These are phyloP conservation scores for Pleurotus djamor DNA, from an alignment of 768 basidiomycete genomes.

Conservation along the genomic window DNA sequence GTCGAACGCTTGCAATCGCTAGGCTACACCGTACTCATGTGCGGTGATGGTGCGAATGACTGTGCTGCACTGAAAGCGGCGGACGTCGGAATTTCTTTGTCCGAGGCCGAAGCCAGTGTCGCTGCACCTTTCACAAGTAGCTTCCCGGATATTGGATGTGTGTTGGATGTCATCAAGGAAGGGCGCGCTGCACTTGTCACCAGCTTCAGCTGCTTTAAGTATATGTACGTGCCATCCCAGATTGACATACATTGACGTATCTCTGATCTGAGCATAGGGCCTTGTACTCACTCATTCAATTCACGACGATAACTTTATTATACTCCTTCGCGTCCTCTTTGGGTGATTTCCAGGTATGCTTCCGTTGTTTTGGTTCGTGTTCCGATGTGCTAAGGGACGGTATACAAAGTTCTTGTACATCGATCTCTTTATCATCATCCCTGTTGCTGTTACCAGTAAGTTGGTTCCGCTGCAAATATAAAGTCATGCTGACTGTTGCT, in stretches of 20 bases:
- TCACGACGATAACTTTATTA: conserved; percentile 93
- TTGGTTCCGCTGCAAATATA: conserved; percentile 7
- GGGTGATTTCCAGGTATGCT: conserved; percentile 89
- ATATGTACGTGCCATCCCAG: conserved; percentile 67
- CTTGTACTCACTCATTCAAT: conserved; percentile 96
- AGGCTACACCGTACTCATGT: conserved; percentile 97
- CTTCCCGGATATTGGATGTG: conserved; percentile 93
- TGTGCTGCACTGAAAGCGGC: conserved; percentile 98
- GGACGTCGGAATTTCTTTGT: conserved; percentile 94
- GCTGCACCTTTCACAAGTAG: conserved; percentile 97
- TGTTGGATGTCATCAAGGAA: conserved; percentile 95
- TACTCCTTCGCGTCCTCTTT: conserved; percentile 97
- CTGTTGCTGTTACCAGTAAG: conserved; percentile 94
- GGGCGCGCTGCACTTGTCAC: conserved; percentile 95
- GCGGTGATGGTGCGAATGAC: conserved; percentile 98
- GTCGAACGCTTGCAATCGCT: conserved; percentile 91
- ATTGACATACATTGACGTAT: neutral
- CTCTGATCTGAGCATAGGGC: conserved; percentile 59
- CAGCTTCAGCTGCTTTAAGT: conserved; percentile 99
- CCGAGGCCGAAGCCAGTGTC: conserved; percentile 97
- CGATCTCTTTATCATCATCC: conserved; percentile 97
- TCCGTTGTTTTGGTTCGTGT: neutral
- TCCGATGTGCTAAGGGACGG: conserved; percentile 11
- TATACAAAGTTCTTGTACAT: conserved; percentile 85
- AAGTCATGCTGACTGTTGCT: neutral